These are phyloP conservation scores for Byssoonygena ceratinophila DNA, from an alignment of 2,329 filamentous ascomycete species.

Conservation along the genomic window DNA sequence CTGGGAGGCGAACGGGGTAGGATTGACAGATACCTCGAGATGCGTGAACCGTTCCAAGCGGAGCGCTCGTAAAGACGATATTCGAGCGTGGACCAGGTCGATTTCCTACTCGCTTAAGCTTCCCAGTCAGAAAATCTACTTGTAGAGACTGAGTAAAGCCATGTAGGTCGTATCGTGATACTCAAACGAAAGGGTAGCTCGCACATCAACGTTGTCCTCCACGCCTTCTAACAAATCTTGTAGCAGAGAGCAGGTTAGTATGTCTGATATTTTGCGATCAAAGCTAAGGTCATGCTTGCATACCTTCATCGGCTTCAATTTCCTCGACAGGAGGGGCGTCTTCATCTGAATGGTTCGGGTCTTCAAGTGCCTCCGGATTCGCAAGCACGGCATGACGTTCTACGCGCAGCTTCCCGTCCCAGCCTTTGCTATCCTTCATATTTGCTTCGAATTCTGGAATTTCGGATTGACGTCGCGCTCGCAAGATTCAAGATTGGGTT, in stretches of 20 bases:
- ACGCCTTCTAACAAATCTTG: slow-evolving; percentile 51
- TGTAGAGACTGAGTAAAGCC: not conserved
- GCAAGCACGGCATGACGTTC: slow-evolving; percentile 57
- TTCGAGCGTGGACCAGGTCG: slow-evolving; percentile 76
- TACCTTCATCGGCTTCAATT: slow-evolving; percentile 74
- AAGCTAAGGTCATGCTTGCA: slow-evolving; percentile 5
- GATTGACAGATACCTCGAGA: slow-evolving; percentile 43
- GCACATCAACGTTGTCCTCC: slow-evolving; percentile 44
- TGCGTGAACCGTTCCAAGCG: slow-evolving; percentile 74
- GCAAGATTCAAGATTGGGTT: not conserved
- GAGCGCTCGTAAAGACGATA: slow-evolving; percentile 66
- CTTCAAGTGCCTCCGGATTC: slow-evolving; percentile 73
- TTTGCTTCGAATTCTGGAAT: slow-evolving; percentile 5
- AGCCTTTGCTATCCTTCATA: slow-evolving; percentile 37
- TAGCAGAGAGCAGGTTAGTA: not conserved
- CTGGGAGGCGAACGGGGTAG: not conserved
- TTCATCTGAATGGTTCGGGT: slow-evolving; percentile 73
- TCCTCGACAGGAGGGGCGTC: slow-evolving; percentile 58
- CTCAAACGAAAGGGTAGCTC: slow-evolving; percentile 11
- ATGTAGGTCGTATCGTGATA: not conserved
- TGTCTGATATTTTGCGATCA: not conserved
- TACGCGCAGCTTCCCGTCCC: slow-evolving; percentile 44
- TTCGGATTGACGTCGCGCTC: not conserved
- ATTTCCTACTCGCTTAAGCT: slow-evolving; percentile 54
- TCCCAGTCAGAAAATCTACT: slow-evolving; percentile 7